These are phyloP conservation scores for Platanthera zijinensis DNA, from an alignment of 106 monocot species.

Conservation along the genomic window DNA sequence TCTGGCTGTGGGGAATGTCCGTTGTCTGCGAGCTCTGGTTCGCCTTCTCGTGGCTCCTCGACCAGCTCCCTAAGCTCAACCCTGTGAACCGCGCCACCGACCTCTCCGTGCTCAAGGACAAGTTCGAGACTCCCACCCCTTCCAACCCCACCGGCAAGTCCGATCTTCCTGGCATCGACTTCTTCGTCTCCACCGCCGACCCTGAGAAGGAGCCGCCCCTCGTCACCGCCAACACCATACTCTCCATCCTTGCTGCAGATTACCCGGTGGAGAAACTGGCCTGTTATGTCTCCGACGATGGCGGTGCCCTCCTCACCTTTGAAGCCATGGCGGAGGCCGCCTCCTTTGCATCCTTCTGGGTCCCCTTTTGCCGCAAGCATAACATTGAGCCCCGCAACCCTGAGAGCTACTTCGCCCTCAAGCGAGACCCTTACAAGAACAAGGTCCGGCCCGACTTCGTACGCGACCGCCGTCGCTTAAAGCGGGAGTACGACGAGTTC, in stretches of 20 bases:
- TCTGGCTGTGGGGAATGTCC: conserved; percentile 79
- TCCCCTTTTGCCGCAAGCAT: conserved; percentile 57
- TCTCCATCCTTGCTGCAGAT: conserved; percentile 29
- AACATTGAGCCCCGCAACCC: conserved; percentile 48
- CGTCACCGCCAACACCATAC: conserved; percentile 52
- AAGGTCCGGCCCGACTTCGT: conserved; percentile 50
- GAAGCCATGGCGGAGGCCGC: conserved; percentile 48
- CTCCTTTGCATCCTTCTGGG: conserved; percentile 45
- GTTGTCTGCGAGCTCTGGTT: conserved; percentile 72
- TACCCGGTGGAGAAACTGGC: conserved; percentile 15
- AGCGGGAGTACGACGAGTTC: conserved; percentile 60
- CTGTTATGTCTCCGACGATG: conserved; percentile 17
- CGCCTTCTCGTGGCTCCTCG: conserved; percentile 71
- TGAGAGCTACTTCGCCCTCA: conserved; percentile 45
- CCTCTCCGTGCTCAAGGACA: conserved; percentile 33
- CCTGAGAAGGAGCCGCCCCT: conserved; percentile 60
- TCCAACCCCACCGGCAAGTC: conserved; percentile 37
- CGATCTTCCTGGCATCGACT: conserved; percentile 57
- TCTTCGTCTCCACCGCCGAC: conserved; percentile 62
- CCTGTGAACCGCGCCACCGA: conserved; percentile 61
- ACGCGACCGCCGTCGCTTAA: conserved; percentile 38
- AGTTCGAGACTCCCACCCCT: conserved; percentile 33
- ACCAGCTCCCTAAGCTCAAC: conserved; percentile 61
- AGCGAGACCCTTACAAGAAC: conserved; percentile 51
- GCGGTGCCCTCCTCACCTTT: conserved; percentile 13